Evolutionary conservation across 2,329 filamentous ascomycete species (phyloP).

Genomic region (Fusarium sp.): DNA sequence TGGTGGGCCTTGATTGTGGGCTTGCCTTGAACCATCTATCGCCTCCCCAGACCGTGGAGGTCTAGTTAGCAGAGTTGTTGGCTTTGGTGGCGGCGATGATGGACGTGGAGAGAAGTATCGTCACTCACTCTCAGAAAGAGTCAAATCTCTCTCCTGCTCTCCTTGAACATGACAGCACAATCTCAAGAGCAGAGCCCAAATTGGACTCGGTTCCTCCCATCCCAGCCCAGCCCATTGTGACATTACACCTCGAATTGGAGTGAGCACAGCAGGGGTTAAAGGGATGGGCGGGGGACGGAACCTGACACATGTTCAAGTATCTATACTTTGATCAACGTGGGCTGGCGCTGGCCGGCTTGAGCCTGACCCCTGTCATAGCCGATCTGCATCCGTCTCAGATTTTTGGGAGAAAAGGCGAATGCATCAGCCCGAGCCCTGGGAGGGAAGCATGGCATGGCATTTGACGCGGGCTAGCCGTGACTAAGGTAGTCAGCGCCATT

Average conservation of each 20-base stretch:
- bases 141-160: not conserved
- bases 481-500: slow-evolving; percentile 29
- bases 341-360: slow-evolving; percentile 17
- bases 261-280: slow-evolving; percentile 39
- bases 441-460: slow-evolving; percentile 45
- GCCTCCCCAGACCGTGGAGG: slow-evolving; percentile 29
- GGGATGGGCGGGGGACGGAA: slow-evolving; percentile 45
- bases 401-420: slow-evolving; percentile 49
- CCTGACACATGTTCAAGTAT: slow-evolving; percentile 52
- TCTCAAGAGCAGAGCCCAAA: slow-evolving; percentile 14
- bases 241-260: slow-evolving; percentile 44
- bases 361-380: slow-evolving; percentile 49
- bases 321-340: slow-evolving; percentile 45
- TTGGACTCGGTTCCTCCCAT: slow-evolving; percentile 30
- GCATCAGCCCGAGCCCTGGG: slow-evolving; percentile 48
- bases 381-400: slow-evolving; percentile 58
- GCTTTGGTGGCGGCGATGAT: slow-evolving; percentile 6
- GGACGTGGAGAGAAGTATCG: not conserved
- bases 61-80: slow-evolving; percentile 11
- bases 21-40: slow-evolving; percentile 40
- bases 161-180: not conserved
- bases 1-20: slow-evolving; percentile 43
- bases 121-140: not conserved
- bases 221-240: slow-evolving; percentile 32
- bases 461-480: slow-evolving; percentile 39